Conservation (phyloP, 2,329 filamentous ascomycete species). For the Botrytis porri region DNA sequence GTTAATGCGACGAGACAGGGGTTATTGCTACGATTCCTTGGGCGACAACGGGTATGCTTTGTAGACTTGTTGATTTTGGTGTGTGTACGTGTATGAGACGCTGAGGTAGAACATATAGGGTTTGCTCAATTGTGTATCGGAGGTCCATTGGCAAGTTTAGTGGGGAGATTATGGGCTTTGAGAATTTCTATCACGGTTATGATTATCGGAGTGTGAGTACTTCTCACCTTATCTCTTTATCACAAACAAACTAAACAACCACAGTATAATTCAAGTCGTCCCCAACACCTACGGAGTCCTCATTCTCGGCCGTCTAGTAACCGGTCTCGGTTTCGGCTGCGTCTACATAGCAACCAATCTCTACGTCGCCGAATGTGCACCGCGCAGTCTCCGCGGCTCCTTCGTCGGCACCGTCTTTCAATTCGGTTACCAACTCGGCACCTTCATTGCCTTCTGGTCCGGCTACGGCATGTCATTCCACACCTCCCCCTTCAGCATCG, state of each 20-base stretch:
- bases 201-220: constrained; percentile 41
- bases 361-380: constrained; percentile 44
- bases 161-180: constrained; percentile 43
- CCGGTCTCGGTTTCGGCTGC: constrained; percentile 43
- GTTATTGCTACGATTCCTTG: constrained; percentile 43
- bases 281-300: constrained; percentile 44
- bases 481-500: constrained; percentile 43
- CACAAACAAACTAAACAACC: not conserved
- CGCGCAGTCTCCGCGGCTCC: constrained; percentile 41
- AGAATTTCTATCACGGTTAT: constrained; percentile 42
- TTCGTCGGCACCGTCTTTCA: constrained; percentile 44
- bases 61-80: not conserved
- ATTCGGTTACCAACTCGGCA: constrained; percentile 45
- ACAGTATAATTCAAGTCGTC: constrained; percentile 41
- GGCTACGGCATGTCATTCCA: constrained; percentile 46
- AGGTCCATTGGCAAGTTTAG: constrained; percentile 40
- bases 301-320: constrained; percentile 42
- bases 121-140: constrained; percentile 43
- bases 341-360: constrained; percentile 44
- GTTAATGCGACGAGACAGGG: constrained; percentile 41
- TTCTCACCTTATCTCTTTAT: not conserved
- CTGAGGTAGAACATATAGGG: constrained; percentile 25
- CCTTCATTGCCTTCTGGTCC: constrained; percentile 45
- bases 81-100: not conserved
- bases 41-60: constrained; percentile 40